These are phyloP conservation scores for Trichoderma hamatum DNA, from an alignment of 2,329 filamentous ascomycete species.

Conservation along the genomic window DNA sequence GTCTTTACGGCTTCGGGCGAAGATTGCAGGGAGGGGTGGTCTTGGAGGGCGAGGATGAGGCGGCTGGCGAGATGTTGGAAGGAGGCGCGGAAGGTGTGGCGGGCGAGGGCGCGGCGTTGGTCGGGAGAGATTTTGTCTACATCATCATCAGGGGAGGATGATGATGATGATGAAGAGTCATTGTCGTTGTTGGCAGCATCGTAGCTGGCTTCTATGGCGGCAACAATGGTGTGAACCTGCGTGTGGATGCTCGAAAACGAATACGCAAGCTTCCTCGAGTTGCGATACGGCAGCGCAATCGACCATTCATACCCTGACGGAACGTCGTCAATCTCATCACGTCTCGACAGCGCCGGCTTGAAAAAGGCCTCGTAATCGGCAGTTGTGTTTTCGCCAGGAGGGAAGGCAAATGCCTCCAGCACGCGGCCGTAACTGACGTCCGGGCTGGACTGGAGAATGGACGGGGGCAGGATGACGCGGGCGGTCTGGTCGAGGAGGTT, in stretches of 20 bases:
- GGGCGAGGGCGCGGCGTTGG: slow-evolving; percentile 71
- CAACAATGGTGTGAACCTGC: slow-evolving; percentile 50
- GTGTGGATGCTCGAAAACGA: slow-evolving; percentile 73
- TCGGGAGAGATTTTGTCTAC: slow-evolving; percentile 46
- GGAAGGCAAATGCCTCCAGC: slow-evolving; percentile 79
- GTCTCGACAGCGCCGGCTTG: slow-evolving; percentile 58
- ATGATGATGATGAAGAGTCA: neutral
- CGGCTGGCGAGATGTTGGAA: slow-evolving; percentile 87
- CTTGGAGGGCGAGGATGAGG: slow-evolving; percentile 66
- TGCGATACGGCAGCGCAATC: slow-evolving; percentile 67
- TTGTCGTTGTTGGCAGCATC: neutral
- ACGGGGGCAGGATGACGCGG: slow-evolving; percentile 69
- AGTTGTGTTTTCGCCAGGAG: neutral
- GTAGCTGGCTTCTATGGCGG: slow-evolving; percentile 30
- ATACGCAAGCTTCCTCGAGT: slow-evolving; percentile 62
- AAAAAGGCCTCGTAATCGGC: slow-evolving; percentile 47
- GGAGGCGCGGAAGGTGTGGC: slow-evolving; percentile 73
- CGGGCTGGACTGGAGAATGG: slow-evolving; percentile 55
- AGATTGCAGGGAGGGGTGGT: slow-evolving; percentile 37
- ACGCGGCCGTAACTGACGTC: slow-evolving; percentile 79
- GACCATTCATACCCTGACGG: slow-evolving; percentile 58
- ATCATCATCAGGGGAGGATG: neutral
- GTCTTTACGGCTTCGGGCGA: slow-evolving; percentile 42
- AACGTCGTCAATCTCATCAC: slow-evolving; percentile 57
- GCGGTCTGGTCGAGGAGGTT: slow-evolving; percentile 89